These are phyloP conservation scores for Stellera chamaejasme DNA, from an alignment of 345 rosid genomes.

Conservation along the genomic window DNA sequence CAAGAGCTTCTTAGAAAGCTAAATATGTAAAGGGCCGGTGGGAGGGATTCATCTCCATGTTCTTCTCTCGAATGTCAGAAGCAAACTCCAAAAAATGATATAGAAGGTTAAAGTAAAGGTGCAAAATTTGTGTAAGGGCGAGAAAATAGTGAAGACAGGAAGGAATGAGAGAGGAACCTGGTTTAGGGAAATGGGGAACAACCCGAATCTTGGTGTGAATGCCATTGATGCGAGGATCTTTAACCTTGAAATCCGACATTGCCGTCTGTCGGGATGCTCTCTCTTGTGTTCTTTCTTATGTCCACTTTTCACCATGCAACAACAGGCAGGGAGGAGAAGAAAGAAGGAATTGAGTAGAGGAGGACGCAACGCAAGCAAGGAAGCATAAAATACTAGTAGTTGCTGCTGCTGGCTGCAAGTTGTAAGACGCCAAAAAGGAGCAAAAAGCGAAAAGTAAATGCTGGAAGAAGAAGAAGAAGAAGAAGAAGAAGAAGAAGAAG, in stretches of 20 bases:
- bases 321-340: background rate
- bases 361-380: background rate
- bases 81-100: constrained; percentile 9
- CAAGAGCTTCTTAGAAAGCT: no score
- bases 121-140: background rate
- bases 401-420: no score
- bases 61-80: constrained; percentile 7
- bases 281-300: background rate
- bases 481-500: no score
- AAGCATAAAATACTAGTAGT: background rate
- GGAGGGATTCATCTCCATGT: background rate
- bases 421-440: background rate
- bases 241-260: constrained; percentile 63
- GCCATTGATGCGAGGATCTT: constrained; percentile 69
- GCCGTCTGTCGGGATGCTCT: constrained; percentile 10
- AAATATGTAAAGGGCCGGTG: no score
- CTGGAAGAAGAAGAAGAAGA: constrained; percentile 11
- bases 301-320: background rate
- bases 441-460: background rate
- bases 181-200: constrained; percentile 80
- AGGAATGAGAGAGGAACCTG: constrained; percentile 30
- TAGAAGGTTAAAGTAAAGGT: background rate
- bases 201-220: constrained; percentile 77
- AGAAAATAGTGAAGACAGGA: background rate
- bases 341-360: background rate